These are phyloP conservation scores for Plasmodium adleri DNA, from an alignment of 169 alveolate species.

Conservation along the genomic window DNA sequence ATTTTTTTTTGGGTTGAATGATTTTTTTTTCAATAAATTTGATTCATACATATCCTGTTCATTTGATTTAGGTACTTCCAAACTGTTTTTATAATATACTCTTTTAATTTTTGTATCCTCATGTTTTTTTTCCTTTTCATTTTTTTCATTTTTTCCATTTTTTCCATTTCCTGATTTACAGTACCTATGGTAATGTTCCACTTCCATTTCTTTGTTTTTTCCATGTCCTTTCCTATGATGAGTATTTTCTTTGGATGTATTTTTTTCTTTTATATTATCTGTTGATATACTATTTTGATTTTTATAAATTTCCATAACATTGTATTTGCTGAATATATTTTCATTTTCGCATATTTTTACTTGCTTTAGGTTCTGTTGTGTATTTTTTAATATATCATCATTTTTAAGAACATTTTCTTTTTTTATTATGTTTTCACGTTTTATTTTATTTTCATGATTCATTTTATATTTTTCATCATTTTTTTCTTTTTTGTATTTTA, in stretches of 20 bases:
- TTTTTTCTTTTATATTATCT: constrained; percentile 31
- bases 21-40: constrained; percentile 15
- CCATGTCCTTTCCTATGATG: constrained; percentile 11
- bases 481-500: background rate
- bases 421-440: constrained; percentile 11
- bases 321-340: constrained; percentile 47
- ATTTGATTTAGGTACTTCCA: constrained; percentile 19
- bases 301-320: constrained; percentile 42
- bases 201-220: constrained; percentile 9
- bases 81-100: background rate
- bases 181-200: constrained; percentile 25
- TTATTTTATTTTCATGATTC: background rate
- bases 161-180: constrained; percentile 26
- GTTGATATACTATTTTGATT: constrained; percentile 10
- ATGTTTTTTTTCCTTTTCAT: constrained; percentile 24
- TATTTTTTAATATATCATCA: background rate
- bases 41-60: constrained; percentile 21
- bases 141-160: constrained; percentile 8
- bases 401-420: constrained; percentile 10
- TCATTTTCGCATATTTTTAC: constrained; percentile 72
- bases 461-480: background rate
- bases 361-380: constrained; percentile 30
- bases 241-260: constrained; percentile 4
- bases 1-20: background rate
- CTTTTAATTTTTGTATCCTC: constrained; percentile 27